Conservation (phyloP, 768 basidiomycete genomes). For the Pleurotus platypus region DNA sequence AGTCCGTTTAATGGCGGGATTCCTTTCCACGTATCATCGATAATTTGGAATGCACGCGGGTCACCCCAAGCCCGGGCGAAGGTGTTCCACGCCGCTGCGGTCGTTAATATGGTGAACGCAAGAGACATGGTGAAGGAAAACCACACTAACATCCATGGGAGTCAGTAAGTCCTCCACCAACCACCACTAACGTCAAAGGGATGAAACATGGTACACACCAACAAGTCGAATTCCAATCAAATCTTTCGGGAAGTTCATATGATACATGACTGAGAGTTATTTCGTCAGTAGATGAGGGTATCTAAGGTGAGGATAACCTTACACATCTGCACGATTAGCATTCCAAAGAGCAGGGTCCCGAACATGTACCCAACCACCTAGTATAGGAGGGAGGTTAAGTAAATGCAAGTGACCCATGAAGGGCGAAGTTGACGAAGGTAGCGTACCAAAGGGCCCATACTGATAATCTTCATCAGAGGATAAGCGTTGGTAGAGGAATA, state of each 20-base stretch:
- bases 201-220: not conserved
- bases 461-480: not conserved
- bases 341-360: slow-evolving; percentile 14
- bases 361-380: slow-evolving; percentile 17
- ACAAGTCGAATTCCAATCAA: not conserved
- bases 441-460: not conserved
- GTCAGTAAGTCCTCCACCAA: not conserved
- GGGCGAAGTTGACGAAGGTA: not conserved
- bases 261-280: slow-evolving; percentile 13
- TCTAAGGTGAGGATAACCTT: not conserved
- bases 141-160: not conserved
- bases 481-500: too few relatives aligned
- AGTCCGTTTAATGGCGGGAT: not conserved
- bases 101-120: slow-evolving; percentile 12
- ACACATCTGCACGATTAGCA: slow-evolving; percentile 19
- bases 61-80: slow-evolving; percentile 17
- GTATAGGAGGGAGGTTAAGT: not conserved
- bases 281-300: not conserved
- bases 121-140: slow-evolving; percentile 12
- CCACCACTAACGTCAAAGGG: not conserved
- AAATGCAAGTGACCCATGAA: not conserved
- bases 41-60: not conserved
- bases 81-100: slow-evolving; percentile 13
- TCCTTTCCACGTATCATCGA: slow-evolving; percentile 13
- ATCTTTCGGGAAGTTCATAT: slow-evolving; percentile 12